These are phyloP conservation scores for Lepidium didymum DNA, from an alignment of 345 rosid species.

Conservation along the genomic window DNA sequence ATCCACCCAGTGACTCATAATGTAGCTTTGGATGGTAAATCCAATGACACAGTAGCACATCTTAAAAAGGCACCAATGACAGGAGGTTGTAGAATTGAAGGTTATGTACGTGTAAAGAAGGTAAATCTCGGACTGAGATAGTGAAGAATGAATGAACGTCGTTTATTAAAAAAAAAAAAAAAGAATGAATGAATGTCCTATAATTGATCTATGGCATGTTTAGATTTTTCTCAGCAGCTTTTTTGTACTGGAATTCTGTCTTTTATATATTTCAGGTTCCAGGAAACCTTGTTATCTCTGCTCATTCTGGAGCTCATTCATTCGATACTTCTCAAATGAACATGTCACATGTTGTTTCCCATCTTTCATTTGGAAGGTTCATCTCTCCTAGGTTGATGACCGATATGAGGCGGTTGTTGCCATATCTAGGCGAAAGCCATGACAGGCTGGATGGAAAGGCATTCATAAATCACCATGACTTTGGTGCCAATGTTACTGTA, in stretches of 20 bases:
- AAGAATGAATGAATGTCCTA: background rate
- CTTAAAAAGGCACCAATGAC: slow-evolving; percentile 56
- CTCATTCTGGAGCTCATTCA: slow-evolving; percentile 87
- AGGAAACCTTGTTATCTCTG: slow-evolving; percentile 83
- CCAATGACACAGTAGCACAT: slow-evolving; percentile 34
- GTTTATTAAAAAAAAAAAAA: too few species aligned
- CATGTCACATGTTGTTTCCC: slow-evolving; percentile 86
- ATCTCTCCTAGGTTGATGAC: slow-evolving; percentile 50
- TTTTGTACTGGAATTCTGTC: background rate
- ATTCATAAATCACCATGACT: slow-evolving; percentile 65
- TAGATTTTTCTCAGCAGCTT: background rate
- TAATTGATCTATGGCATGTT: background rate
- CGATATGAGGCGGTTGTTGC: slow-evolving; percentile 62
- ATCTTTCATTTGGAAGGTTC: slow-evolving; percentile 79
- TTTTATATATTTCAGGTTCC: slow-evolving; percentile 64
- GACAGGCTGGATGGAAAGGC: slow-evolving; percentile 72
- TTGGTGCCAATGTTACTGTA: slow-evolving; percentile 96
- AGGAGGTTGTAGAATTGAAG: slow-evolving; percentile 98
- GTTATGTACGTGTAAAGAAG: slow-evolving; percentile 96
- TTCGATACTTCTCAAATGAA: slow-evolving; percentile 88
- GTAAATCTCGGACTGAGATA: slow-evolving; percentile 30
- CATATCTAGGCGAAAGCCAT: slow-evolving; percentile 78
- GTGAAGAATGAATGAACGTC: background rate
- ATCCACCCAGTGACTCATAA: slow-evolving; percentile 56
- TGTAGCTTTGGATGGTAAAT: slow-evolving; percentile 34